Evolutionary conservation across 2,329 filamentous ascomycete genomes (phyloP).

Genomic region (Sporothrix schenckii): DNA sequence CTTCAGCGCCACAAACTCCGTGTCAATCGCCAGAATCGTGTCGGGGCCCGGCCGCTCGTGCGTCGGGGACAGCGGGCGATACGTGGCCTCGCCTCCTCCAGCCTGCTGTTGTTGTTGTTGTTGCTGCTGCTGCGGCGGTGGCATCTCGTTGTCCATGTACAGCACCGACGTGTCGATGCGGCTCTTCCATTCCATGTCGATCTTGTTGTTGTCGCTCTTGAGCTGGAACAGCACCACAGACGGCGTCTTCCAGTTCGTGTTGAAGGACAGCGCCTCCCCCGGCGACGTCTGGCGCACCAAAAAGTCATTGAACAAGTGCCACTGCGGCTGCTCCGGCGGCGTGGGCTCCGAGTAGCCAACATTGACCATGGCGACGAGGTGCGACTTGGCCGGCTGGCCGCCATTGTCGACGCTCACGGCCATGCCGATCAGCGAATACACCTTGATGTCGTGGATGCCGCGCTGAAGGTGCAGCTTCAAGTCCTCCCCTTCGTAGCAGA

Average conservation of each 20-base stretch:
- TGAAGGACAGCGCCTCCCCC: constrained; percentile 81
- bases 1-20: constrained; percentile 91
- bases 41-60: constrained; percentile 70
- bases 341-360: constrained; percentile 68
- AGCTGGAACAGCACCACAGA: constrained; percentile 85
- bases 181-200: constrained; percentile 86
- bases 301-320: constrained; percentile 98
- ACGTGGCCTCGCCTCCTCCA: constrained; percentile 54
- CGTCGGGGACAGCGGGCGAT: constrained; percentile 59
- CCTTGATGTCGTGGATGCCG: constrained; percentile 76
- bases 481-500: constrained; percentile 92
- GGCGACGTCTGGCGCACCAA: constrained; percentile 78
- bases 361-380: constrained; percentile 90
- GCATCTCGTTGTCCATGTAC: constrained; percentile 64
- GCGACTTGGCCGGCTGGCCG: constrained; percentile 76
- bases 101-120: too few species aligned
- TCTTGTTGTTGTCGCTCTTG: constrained; percentile 75
- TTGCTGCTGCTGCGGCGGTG: not conserved
- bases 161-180: constrained; percentile 81
- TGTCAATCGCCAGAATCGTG: constrained; percentile 85
- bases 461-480: constrained; percentile 77
- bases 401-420: constrained; percentile 87
- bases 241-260: constrained; percentile 88
- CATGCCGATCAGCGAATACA: constrained; percentile 89
- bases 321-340: constrained; percentile 66